These are phyloP conservation scores for Canavalia ensiformis DNA, from an alignment of 306 rosid species.

Conservation along the genomic window DNA sequence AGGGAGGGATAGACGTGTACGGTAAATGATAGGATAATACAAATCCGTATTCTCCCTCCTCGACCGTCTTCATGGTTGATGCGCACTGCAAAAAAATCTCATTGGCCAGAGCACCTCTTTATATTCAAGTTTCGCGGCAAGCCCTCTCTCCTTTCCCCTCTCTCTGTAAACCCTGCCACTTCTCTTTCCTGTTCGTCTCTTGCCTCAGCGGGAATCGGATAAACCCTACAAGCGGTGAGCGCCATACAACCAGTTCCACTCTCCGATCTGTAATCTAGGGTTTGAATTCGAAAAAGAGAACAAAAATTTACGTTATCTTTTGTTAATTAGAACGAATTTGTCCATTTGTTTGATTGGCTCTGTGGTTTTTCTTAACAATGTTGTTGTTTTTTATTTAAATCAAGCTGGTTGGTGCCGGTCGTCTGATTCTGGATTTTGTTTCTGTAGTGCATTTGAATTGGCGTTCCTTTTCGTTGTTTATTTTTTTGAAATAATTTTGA, in stretches of 20 bases:
- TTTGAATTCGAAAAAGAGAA: slow-evolving; percentile 31
- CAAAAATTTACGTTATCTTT: slow-evolving; percentile 6
- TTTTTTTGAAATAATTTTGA: background rate
- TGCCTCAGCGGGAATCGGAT: slow-evolving; percentile 40
- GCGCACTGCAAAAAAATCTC: slow-evolving; percentile 36
- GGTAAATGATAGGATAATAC: slow-evolving; percentile 18
- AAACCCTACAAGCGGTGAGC: slow-evolving; percentile 60
- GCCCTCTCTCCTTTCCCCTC: slow-evolving; percentile 40
- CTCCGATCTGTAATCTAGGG: slow-evolving; percentile 72
- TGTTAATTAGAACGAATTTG: slow-evolving; percentile 23
- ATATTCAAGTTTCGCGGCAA: slow-evolving; percentile 96
- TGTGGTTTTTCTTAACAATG: background rate
- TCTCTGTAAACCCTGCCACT: slow-evolving; percentile 44
- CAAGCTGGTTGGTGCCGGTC: slow-evolving; percentile 23
- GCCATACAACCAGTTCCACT: slow-evolving; percentile 6
- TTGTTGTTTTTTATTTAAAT: background rate
- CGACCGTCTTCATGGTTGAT: slow-evolving; percentile 34
- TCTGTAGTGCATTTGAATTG: slow-evolving; percentile 21
- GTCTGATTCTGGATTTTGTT: slow-evolving; percentile 31
- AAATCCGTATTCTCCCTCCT: slow-evolving; percentile 60
- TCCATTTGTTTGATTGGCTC: background rate
- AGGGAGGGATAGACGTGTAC: background rate
- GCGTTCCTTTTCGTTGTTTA: background rate
- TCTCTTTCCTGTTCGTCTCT: slow-evolving; percentile 35
- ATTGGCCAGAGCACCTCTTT: slow-evolving; percentile 50